Evolutionary conservation across 116 monocot genomes (phyloP).

Genomic region (Posidonia oceanica): DNA sequence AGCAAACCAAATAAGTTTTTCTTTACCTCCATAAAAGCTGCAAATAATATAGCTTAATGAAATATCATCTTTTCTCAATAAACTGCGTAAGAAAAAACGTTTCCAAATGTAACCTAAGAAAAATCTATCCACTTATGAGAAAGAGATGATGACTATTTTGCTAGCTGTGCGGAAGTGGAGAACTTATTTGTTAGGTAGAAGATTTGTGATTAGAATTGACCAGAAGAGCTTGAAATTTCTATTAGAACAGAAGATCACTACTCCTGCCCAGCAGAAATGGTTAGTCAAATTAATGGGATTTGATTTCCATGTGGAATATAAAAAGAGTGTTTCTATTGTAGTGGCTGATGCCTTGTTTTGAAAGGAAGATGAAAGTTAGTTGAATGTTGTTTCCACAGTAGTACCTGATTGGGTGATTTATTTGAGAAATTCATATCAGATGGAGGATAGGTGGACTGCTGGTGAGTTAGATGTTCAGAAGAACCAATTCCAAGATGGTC

Average conservation of each 20-base stretch:
- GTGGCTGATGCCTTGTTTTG: neutral
- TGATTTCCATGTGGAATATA: neutral
- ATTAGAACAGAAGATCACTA: neutral
- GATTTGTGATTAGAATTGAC: neutral
- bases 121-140: slow-evolving; percentile 1
- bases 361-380: neutral
- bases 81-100: too few species aligned
- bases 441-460: too few species aligned
- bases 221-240: neutral
- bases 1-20: too few species aligned
- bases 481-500: too few species aligned
- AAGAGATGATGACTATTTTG: neutral
- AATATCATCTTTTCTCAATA: too few species aligned
- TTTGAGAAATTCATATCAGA: neutral
- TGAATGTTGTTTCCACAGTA: neutral
- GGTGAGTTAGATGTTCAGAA: too few species aligned
- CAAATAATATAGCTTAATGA: too few species aligned
- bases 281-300: too few species aligned
- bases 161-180: neutral
- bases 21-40: too few species aligned
- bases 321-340: neutral
- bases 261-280: neutral
- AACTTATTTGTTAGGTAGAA: neutral
- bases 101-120: too few species aligned
- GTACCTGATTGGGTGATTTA: neutral